phyloP scores from a whole-genome alignment of 1,284 basidiomycete species.

The Cutaneotrichosporon mucoides region DNA sequence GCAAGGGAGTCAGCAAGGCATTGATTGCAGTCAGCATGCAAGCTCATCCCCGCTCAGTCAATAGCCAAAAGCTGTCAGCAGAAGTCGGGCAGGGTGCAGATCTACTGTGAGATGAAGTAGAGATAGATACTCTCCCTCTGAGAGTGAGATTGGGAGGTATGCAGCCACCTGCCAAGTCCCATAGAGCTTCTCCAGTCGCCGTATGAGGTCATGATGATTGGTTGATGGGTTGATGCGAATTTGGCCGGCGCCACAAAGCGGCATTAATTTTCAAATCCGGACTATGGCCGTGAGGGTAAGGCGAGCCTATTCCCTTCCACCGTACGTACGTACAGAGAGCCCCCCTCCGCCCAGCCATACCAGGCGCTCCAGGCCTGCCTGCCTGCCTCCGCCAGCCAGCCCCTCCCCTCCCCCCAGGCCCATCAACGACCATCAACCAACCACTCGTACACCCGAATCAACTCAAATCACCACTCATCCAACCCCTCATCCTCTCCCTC shows the following conservation, averaged over 20 bases:
- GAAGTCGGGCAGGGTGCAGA: too few species aligned
- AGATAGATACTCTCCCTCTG: too few species aligned
- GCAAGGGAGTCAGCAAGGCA: too few species aligned
- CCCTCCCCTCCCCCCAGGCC: neutral
- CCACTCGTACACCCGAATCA: neutral
- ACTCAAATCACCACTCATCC: constrained; percentile 11
- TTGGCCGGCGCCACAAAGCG: neutral
- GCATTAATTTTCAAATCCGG: neutral
- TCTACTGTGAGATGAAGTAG: neutral
- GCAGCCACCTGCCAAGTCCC: too few species aligned
- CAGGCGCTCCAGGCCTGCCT: neutral
- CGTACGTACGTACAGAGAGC: too few species aligned
- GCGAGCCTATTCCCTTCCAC: too few species aligned
- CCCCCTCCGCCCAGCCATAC: neutral
- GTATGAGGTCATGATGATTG: constrained; percentile 2
- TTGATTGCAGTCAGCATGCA: too few species aligned
- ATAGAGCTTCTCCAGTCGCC: too few species aligned
- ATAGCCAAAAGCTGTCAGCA: too few species aligned
- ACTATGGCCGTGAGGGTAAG: too few species aligned
- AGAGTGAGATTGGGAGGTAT: too few species aligned
- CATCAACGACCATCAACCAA: constrained; percentile 5
- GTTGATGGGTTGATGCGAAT: neutral
- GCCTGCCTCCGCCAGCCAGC: neutral
- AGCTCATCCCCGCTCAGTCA: too few species aligned
- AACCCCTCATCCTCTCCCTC: constrained; percentile 8